Base-by-base conservation (phyloP, 345 rosid species). In the Eucalyptus pauciflora region DNA sequence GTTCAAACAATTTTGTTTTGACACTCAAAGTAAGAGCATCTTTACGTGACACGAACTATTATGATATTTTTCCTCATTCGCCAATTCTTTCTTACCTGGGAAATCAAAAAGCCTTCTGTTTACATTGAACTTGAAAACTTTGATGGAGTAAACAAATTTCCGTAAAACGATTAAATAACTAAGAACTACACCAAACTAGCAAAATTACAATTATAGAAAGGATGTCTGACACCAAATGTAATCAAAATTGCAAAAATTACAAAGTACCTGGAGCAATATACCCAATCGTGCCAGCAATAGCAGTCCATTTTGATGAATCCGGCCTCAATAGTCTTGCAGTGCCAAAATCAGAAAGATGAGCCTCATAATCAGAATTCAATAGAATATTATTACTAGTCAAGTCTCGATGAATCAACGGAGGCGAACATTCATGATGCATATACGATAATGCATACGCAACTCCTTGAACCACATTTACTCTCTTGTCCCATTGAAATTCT, bases 71-170 rank as follows among this genome's bases (percentile, higher is more conserved):
- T 62, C 33, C 33, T 12, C 69, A 27, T 27, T 13, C 13, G 4
- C 1, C 71, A 62, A 62, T 29, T 13, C 31, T 62, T 62, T 1
- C 17, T 29, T 64, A 7, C 4, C 1, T 1, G 9, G 18, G n/a
- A 29, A 29, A 64, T 0, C 4, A 3, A 13, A 13, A 62, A 27
- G 0, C 8, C n/a, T 29, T 13, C 0, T 64, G 7, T 64, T 37
- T 13, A 13, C 33, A n/a, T 1, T 29, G 71, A 13, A 64, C 71
- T 64, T 1, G 37, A n/a, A 14, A 64, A 13, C 33, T 64, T n/a
- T 29, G 33, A 64, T 7, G 33, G 71, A 13, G 71, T n/a, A 13
- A 29, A 64, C 0, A 13, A 13, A 29, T 64, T 64, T 64, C 37
- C 9, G 0, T 64, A 64, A 13, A 4, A 33, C 1, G 0, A 71